Evolutionary conservation across 1,284 basidiomycete genomes (phyloP).

Genomic region (Ustilago vetiveriae): DNA sequence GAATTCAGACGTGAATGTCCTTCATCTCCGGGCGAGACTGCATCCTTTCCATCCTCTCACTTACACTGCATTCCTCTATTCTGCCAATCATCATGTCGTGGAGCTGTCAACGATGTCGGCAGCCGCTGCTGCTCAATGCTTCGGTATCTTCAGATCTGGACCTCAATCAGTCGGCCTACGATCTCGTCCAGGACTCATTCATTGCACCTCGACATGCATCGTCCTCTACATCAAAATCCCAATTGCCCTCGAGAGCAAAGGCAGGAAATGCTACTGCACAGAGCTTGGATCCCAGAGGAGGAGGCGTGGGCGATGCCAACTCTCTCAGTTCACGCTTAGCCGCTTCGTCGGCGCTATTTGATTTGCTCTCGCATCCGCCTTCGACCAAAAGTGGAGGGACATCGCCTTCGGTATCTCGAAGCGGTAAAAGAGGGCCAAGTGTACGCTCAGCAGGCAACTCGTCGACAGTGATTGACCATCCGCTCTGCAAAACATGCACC

Average conservation of each 20-base stretch:
- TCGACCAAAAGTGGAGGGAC: not conserved
- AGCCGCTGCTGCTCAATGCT: conserved; percentile 45
- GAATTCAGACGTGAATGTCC: not conserved
- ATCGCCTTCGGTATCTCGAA: conserved; percentile 7
- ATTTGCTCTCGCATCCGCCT: conserved; percentile 35
- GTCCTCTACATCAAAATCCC: not conserved
- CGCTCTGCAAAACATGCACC: conserved; percentile 93
- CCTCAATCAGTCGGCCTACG: conserved; percentile 52
- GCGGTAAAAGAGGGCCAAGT: conserved; percentile 12
- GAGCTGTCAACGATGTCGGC: conserved; percentile 58
- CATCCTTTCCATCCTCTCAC: too few species aligned
- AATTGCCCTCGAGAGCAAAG: not conserved
- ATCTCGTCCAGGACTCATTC: conserved; percentile 45
- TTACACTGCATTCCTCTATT: too few species aligned
- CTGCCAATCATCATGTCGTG: conserved; percentile 50
- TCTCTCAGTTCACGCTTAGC: conserved; percentile 34
- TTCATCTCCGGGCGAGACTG: not conserved
- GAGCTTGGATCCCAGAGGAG: not conserved
- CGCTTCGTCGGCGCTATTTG: conserved; percentile 37
- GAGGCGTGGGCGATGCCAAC: conserved; percentile 18
- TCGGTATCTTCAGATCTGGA: conserved; percentile 44
- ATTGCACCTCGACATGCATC: conserved; percentile 17
- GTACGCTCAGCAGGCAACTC: not conserved
- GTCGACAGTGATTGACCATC: conserved; percentile 77
- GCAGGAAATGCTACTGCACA: not conserved